Base-by-base conservation (phyloP, 108 stramenopile genomes). In the Discostella stelligeroides region DNA sequence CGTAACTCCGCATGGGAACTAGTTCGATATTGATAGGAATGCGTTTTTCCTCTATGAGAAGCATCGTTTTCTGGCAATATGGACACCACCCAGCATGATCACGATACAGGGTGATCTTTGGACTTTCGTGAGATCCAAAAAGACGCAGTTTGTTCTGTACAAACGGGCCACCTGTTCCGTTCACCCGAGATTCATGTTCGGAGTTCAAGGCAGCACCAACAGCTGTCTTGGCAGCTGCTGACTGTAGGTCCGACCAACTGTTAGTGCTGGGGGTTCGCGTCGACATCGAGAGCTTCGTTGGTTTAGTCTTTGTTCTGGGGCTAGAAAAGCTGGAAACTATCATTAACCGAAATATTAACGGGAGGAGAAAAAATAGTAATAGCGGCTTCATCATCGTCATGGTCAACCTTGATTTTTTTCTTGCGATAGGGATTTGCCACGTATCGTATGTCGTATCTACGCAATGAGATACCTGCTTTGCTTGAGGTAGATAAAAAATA, bases 1-100 rank as follows among this genome's bases (percentile, higher is more conserved):
- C 97, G 67, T 97, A 97, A 34, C 78, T 82, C 64, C 97, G 64
- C 97, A 97, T 97, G 45, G 92, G 92, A 41, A 97, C 92, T 12
- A 96, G 79, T 64, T 91, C 92, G 34, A 97, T 92, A 23, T 87
- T 76, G 70, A 94, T 88, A 7, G 95, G 95, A 12, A 96, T 83
- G 41, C 81, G 72, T 75, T 97, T 97, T 68, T 96, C 97, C 77
- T 97, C 97, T 38, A 97, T 85, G 41, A 96, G 62, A 12, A 97
- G 72, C 87, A 91, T 96, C 0, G 79, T 77, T 55, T 84, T 80
- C 68, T 83, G 79, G 49, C 82, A 83, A 41, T 83, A 83, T 17
- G 82, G 82, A 38, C 82, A 83, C 82, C 82, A 79, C 4, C 77
- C 92, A 40, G 92, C 92, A 74, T 91, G 89, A 70, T 94, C 92